These are phyloP conservation scores for Lentinula guzmanii DNA, from an alignment of 768 basidiomycete species.

Conservation along the genomic window DNA sequence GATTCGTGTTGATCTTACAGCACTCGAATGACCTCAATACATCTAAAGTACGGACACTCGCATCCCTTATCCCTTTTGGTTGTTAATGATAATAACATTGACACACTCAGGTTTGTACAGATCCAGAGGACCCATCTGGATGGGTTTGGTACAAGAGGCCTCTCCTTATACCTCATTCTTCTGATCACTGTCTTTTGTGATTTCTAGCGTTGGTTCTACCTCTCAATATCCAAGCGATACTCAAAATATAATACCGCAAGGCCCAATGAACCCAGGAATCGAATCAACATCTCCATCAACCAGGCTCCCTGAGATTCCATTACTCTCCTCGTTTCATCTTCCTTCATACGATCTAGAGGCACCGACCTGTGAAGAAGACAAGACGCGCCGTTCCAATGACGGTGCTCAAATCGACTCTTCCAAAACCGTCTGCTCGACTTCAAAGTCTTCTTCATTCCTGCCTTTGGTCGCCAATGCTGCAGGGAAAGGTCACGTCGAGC, in stretches of 20 bases:
- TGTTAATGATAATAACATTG: neutral
- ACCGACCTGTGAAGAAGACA: neutral
- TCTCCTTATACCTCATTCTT: neutral
- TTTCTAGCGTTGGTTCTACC: neutral
- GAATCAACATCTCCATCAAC: neutral
- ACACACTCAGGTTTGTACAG: neutral
- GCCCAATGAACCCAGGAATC: neutral
- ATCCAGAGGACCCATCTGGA: neutral
- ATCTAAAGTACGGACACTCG: neutral
- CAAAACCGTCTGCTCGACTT: neutral
- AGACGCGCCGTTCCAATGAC: neutral
- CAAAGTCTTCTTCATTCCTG: neutral
- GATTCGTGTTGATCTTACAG: neutral
- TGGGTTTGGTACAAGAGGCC: neutral
- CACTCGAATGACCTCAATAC: neutral
- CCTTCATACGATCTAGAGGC: neutral
- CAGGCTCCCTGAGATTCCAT: neutral
- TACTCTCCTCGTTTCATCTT: neutral
- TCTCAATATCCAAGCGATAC: neutral
- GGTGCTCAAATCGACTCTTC: neutral
- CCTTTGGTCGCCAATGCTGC: neutral
- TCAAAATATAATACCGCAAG: neutral
- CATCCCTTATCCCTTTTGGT: neutral
- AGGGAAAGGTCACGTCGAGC: neutral
- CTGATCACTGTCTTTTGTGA: neutral